Conservation (phyloP, 2,329 filamentous ascomycete genomes). For the Penicillium brevicompactum region DNA sequence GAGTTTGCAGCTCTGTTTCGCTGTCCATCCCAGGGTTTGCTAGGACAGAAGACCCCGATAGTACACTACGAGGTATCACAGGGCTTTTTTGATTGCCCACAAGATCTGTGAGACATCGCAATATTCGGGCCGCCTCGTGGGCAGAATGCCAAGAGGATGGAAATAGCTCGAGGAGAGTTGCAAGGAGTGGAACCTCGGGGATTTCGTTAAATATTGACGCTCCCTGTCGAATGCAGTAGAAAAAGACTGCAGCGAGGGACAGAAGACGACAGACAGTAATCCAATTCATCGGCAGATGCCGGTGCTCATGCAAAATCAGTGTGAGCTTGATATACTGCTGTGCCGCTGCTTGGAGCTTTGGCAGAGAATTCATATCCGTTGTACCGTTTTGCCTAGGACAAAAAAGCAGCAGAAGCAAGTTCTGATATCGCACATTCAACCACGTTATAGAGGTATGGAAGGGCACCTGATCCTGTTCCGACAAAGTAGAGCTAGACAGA, state of each 20-base stretch:
- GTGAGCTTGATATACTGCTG: constrained; percentile 49
- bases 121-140: neutral
- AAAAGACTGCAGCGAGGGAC: constrained; percentile 10
- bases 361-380: constrained; percentile 21
- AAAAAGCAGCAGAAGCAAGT: constrained; percentile 48
- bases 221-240: constrained; percentile 4
- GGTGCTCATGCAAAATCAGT: constrained; percentile 46
- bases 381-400: constrained; percentile 33
- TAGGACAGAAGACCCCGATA: neutral
- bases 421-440: constrained; percentile 49
- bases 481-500: constrained; percentile 38
- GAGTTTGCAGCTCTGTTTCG: neutral
- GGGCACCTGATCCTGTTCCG: constrained; percentile 47
- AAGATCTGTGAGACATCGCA: neutral
- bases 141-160: neutral
- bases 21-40: neutral
- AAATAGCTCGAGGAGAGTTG: neutral
- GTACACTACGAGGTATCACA: neutral
- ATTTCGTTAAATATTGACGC: neutral
- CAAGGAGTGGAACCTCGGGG: neutral
- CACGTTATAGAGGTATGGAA: constrained; percentile 51
- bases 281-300: constrained; percentile 48
- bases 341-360: constrained; percentile 43
- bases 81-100: neutral
- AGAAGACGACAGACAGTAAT: constrained; percentile 42